Evolutionary conservation across 768 basidiomycete genomes (phyloP), one percentile per base, ranked within the genome.

Genomic region (Auricularia auricula-judae): DNA sequence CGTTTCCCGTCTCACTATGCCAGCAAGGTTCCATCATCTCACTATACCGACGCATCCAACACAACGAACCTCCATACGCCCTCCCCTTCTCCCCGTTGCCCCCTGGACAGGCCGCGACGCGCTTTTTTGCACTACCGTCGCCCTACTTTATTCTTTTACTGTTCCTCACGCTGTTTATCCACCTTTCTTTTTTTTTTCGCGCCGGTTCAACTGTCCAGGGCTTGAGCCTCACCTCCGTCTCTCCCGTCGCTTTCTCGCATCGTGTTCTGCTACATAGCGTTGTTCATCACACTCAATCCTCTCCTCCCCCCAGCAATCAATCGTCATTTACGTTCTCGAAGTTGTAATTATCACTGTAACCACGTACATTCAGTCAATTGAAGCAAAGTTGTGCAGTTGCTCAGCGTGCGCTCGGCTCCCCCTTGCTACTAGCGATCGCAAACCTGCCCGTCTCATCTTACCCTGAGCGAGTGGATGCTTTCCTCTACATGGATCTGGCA

Each of bases 101-200:
- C 56, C 56, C 56, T 59, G 56, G 56, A 29, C 56, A 34, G 56
- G 56, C 56, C 23, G 56, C 56, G 56, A n/a, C 56, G 56, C 56
- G 56, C 56, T 29, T 35, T 29, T 59, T 59, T 33, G 12, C 21
- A 29, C 56, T 18, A 34, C 56, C 23, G 23, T 23, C 23, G 14
- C 29, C 23, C 56, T 59, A 59, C 56, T 35, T 59, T 59, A 59
- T 59, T 59, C 56, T 5, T 59, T 59, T 59, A 59, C 34, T 35
- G 3, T 54, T 59, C 56, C 14, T 59, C 56, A 33, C 56, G 56
- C 56, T 59, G 56, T 59, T 59, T 59, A 33, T 59, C 56, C 56
- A 59, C 56, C 34, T 35, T 59, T 59, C 56, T 59, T 51, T 51
- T 18, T 51, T 18, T 18, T 18, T 18, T 51, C 47, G 47, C 47